These are phyloP conservation scores for Plenodomus tracheiphilus DNA, from an alignment of 2,329 filamentous ascomycete genomes.

Conservation along the genomic window DNA sequence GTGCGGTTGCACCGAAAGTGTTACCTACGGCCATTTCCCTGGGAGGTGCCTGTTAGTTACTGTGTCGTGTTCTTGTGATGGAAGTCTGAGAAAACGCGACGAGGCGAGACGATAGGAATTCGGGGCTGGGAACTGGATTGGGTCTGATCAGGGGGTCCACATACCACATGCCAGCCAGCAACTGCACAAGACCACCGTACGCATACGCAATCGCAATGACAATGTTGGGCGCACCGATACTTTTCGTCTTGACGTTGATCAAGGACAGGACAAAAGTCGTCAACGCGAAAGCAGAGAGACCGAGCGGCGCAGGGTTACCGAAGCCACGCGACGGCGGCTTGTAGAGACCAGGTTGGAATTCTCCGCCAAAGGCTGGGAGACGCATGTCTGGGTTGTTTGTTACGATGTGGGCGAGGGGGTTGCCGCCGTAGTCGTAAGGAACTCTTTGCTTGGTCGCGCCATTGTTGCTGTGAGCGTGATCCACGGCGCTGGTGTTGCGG, in stretches of 20 bases:
- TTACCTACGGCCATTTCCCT: conserved; percentile 63
- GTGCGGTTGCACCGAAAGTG: conserved; percentile 64
- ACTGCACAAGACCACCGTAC: conserved; percentile 56
- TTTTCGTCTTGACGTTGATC: conserved; percentile 52
- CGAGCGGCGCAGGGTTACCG: conserved; percentile 64
- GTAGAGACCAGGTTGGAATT: conserved; percentile 58
- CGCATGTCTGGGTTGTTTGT: conserved; percentile 53
- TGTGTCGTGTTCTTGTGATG: too few species aligned
- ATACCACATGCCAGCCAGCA: conserved; percentile 59
- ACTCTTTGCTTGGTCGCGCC: conserved; percentile 44
- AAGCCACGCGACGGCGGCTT: conserved; percentile 50
- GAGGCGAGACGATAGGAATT: too few species aligned
- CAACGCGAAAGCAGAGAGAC: conserved; percentile 65
- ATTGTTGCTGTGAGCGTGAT: conserved; percentile 44
- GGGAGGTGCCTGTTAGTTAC: too few species aligned
- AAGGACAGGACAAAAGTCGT: conserved; percentile 64
- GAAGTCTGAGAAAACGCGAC: too few species aligned
- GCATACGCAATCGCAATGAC: conserved; percentile 54
- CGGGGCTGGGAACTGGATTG: too few species aligned
- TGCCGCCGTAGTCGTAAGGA: conserved; percentile 56
- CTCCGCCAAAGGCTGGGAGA: conserved; percentile 55
- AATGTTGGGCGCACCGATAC: conserved; percentile 49
- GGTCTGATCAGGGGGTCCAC: too few species aligned
- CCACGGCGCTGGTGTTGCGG: conserved; percentile 39
- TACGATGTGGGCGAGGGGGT: conserved; percentile 55